phyloP scores from a whole-genome alignment of 768 basidiomycete genomes.

The Agrocybe praecox region DNA sequence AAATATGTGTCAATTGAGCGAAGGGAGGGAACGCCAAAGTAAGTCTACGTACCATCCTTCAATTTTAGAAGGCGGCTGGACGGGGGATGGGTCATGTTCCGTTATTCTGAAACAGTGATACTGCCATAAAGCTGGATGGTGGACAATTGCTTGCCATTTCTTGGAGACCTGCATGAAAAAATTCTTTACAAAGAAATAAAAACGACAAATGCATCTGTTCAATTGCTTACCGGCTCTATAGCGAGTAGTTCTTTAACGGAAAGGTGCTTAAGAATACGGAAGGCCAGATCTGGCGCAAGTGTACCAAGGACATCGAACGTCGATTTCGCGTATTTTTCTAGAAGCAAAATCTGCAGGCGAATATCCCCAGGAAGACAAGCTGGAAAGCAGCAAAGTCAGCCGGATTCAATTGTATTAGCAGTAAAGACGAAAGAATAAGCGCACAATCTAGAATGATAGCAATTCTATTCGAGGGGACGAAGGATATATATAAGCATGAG shows the following conservation, averaged over 20 bases:
- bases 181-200: slow-evolving; percentile 34
- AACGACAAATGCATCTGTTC: slow-evolving; percentile 23
- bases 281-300: slow-evolving; percentile 65
- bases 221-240: slow-evolving; percentile 54
- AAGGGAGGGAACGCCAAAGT: not conserved
- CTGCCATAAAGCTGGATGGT: slow-evolving; percentile 76
- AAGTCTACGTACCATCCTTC: slow-evolving; percentile 66
- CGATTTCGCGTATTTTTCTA: slow-evolving; percentile 82
- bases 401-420: slow-evolving; percentile 1
- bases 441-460: slow-evolving; percentile 63
- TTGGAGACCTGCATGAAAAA: slow-evolving; percentile 43
- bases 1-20: not conserved
- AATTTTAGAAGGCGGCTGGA: slow-evolving; percentile 61
- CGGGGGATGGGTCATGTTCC: slow-evolving; percentile 66
- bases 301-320: slow-evolving; percentile 83
- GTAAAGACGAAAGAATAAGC: slow-evolving; percentile 15
- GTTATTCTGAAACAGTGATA: slow-evolving; percentile 77
- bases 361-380: slow-evolving; percentile 87
- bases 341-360: slow-evolving; percentile 76
- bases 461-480: slow-evolving; percentile 47
- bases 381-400: slow-evolving; percentile 25
- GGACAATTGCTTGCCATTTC: slow-evolving; percentile 46
- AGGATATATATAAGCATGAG: not conserved
- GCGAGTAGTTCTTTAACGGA: slow-evolving; percentile 63
- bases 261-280: slow-evolving; percentile 59